Evolutionary conservation across 139 green algal species (phyloP).

Genomic region (Medakamo hakoo): DNA sequence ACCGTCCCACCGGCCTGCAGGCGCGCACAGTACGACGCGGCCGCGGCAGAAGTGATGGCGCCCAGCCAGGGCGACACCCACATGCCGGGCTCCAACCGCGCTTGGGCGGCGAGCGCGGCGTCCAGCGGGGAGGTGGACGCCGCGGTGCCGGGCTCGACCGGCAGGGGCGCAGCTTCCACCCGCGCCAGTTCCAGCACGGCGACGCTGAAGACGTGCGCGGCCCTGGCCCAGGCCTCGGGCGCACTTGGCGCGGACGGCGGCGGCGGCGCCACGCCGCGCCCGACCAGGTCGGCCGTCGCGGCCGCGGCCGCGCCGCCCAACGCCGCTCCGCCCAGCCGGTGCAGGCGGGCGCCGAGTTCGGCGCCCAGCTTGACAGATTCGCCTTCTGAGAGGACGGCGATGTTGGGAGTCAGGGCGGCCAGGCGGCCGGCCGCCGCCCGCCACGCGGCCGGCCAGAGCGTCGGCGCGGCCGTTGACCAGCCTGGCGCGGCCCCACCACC

Average conservation of each 20-base stretch:
- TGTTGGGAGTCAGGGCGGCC: conserved; percentile 14
- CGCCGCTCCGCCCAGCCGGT: conserved; percentile 8
- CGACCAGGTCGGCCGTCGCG: conserved; percentile 2
- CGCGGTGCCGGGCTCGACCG: conserved; percentile 2
- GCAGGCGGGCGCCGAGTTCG: conserved; percentile 15
- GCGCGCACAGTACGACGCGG: conserved; percentile 3
- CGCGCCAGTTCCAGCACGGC: conserved; percentile 12
- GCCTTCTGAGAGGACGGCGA: conserved; percentile 13
- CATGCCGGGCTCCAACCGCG: conserved; percentile 6
- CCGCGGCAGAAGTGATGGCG: conserved; percentile 4
- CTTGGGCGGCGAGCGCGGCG: conserved; percentile 14
- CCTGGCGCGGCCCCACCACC: not conserved
- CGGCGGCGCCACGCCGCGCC: not conserved
- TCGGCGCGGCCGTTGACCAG: not conserved
- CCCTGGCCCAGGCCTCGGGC: conserved; percentile 1
- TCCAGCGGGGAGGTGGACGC: conserved; percentile 8
- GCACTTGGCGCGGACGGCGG: not conserved
- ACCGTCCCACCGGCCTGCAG: not conserved
- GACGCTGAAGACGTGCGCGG: conserved; percentile 18
- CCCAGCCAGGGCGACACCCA: not conserved
- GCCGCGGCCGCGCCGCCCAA: not conserved
- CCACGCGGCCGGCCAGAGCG: conserved; percentile 17
- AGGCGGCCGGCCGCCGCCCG: conserved; percentile 12
- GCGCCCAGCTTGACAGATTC: conserved; percentile 1
- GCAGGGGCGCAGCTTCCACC: conserved; percentile 9